A percentile compares a stretch with the other conserved stretches of the same genome.
These are phyloP conservation scores for Bruguiera gymnorhiza DNA, from an alignment of 345 rosid species.

Conservation along the genomic window DNA sequence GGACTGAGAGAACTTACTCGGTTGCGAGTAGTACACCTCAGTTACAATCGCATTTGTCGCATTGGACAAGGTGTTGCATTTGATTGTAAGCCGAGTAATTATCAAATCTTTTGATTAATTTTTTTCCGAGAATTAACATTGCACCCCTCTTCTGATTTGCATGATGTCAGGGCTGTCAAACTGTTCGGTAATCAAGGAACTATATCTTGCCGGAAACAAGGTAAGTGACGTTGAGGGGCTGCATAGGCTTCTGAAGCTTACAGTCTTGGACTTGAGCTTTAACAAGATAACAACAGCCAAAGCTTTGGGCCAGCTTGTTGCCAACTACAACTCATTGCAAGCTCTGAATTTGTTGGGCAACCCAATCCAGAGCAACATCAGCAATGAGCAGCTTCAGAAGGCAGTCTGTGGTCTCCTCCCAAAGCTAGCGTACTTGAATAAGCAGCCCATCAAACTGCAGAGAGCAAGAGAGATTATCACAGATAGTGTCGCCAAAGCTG, in stretches of 20 bases:
- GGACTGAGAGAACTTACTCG: slow-evolving; percentile 83
- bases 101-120: not conserved
- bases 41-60: slow-evolving; percentile 86
- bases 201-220: slow-evolving; percentile 87
- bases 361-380: slow-evolving; percentile 69
- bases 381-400: slow-evolving; percentile 77
- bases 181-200: slow-evolving; percentile 82
- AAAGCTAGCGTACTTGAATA: slow-evolving; percentile 74
- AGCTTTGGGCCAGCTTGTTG: slow-evolving; percentile 86
- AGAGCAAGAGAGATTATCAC: slow-evolving; percentile 65
- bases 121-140: not conserved
- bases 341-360: slow-evolving; percentile 83
- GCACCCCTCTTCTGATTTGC: not conserved
- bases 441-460: slow-evolving; percentile 71
- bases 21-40: slow-evolving; percentile 71
- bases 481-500: slow-evolving; percentile 79
- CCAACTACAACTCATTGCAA: slow-evolving; percentile 71
- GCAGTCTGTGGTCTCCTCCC: slow-evolving; percentile 74
- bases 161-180: slow-evolving; percentile 63
- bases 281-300: slow-evolving; percentile 86
- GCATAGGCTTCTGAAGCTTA: slow-evolving; percentile 84
- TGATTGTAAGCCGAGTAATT: not conserved
- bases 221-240: slow-evolving; percentile 80
- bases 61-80: slow-evolving; percentile 72
- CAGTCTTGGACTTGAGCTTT: slow-evolving; percentile 84